Conservation (phyloP, 306 rosid species). For the Ormosia semicastrata region DNA sequence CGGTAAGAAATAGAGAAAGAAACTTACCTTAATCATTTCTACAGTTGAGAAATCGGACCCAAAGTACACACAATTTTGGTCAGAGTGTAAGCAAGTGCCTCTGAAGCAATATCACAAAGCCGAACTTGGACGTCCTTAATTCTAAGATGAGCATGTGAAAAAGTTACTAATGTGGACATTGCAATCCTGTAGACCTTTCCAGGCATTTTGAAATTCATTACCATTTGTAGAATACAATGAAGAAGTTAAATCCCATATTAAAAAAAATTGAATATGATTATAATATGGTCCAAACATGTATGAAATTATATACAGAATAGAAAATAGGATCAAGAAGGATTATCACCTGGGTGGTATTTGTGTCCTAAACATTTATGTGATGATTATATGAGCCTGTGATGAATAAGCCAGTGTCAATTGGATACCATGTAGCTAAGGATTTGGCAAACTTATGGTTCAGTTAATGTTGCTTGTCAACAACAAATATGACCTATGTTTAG, state of each 20-base stretch:
- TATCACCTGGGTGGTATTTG: slow-evolving; percentile 63
- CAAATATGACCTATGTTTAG: slow-evolving; percentile 50
- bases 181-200: slow-evolving; percentile 72
- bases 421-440: slow-evolving; percentile 76
- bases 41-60: too few relatives aligned
- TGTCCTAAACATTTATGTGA: slow-evolving; percentile 70
- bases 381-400: slow-evolving; percentile 67
- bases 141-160: slow-evolving; percentile 68
- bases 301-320: not conserved
- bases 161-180: slow-evolving; percentile 62
- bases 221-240: slow-evolving; percentile 41
- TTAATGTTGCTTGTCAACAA: slow-evolving; percentile 60
- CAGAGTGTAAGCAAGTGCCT: slow-evolving; percentile 69
- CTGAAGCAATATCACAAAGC: slow-evolving; percentile 74
- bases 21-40: too few relatives aligned
- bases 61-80: too few relatives aligned
- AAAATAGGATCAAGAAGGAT: not conserved
- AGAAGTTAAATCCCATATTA: not conserved
- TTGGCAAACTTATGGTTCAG: slow-evolving; percentile 58
- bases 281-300: too few relatives aligned
- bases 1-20: too few relatives aligned
- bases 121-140: slow-evolving; percentile 81
- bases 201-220: slow-evolving; percentile 59
- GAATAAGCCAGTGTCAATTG: slow-evolving; percentile 61
- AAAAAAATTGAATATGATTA: too few relatives aligned